Base-by-base conservation (phyloP, 2,329 filamentous ascomycete species). In the Aspergillus alliaceus region DNA sequence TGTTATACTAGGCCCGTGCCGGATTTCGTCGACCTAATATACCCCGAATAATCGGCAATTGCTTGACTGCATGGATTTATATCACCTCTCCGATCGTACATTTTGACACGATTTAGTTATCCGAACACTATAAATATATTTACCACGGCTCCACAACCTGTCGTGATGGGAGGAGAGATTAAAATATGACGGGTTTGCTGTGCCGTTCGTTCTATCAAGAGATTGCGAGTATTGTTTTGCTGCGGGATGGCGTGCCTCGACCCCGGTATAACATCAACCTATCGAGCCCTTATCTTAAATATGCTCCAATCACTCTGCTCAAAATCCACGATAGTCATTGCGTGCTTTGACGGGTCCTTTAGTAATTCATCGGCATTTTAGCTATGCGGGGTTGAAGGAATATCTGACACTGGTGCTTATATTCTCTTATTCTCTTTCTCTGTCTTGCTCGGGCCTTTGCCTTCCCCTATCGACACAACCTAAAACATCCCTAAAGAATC, bases 161-260 rank as follows among this genome's bases (percentile, higher is more conserved):
- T 63, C 65, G 62, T 52, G 58, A 66, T 67, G 53, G 9, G 35
- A 27, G 9, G 49, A 44, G 18, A 31, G 20, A 25, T 35, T 18
- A n/a, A n/a, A n/a, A n/a, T n/a, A n/a, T n/a, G n/a, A 39, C 27
- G 24, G 18, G 53, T 15, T 53, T 22, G 18, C n/a, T n/a, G n/a
- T n/a, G n/a, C n/a, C n/a, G n/a, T n/a, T n/a, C n/a, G n/a, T n/a
- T n/a, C n/a, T n/a, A n/a, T n/a, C n/a, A n/a, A n/a, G n/a, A n/a
- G n/a, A n/a, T 47, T 52, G 37, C 49, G 58, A 57, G 62, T 59
- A 62, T 63, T 5, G 9, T 29, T 53, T 39, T 50, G 34, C 50
- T 56, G 50, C 39, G 35, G 50, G 61, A 69, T 69, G 66, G 58
- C 66, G 66, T 68, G 64, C 64, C 51, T 32, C 20, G 37, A 32